These are phyloP conservation scores for Trichoderma parareesei DNA, from an alignment of 495 filamentous ascomycete genomes.

Conservation along the genomic window DNA sequence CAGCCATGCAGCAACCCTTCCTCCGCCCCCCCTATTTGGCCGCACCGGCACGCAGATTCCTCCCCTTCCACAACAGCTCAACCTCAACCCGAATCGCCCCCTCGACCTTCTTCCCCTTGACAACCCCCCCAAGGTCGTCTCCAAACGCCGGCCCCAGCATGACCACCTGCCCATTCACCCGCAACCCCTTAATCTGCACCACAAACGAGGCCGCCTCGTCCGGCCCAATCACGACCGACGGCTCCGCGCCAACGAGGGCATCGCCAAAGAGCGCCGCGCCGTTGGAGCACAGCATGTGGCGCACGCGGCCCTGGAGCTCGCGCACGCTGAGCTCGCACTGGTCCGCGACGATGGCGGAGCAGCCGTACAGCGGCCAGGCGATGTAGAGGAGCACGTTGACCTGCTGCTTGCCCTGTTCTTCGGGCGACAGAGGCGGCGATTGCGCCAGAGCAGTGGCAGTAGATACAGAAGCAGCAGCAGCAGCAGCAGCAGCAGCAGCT, in stretches of 20 bases:
- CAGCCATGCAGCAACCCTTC: too few species aligned
- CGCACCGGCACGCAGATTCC: too few species aligned
- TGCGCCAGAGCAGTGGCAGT: too few species aligned
- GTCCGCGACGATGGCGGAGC: neutral
- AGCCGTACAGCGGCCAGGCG: neutral
- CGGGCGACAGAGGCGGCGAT: too few species aligned
- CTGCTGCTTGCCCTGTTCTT: neutral
- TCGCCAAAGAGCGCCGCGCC: neutral
- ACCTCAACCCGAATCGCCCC: neutral
- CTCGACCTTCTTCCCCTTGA: neutral
- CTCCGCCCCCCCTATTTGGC: too few species aligned
- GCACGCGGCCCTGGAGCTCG: neutral
- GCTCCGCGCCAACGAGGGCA: neutral
- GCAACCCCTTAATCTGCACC: neutral
- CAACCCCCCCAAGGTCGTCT: neutral
- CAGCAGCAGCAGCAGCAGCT: too few species aligned
- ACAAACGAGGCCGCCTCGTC: neutral
- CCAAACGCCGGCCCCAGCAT: neutral
- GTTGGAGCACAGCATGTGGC: neutral
- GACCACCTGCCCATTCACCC: neutral
- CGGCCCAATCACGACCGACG: too few species aligned
- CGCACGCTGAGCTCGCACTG: neutral
- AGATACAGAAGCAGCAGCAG: too few species aligned
- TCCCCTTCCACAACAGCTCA: neutral
- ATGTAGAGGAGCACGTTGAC: neutral